These are phyloP conservation scores for Cryphonectria radicalis DNA, from an alignment of 2,329 filamentous ascomycete genomes.

Conservation along the genomic window DNA sequence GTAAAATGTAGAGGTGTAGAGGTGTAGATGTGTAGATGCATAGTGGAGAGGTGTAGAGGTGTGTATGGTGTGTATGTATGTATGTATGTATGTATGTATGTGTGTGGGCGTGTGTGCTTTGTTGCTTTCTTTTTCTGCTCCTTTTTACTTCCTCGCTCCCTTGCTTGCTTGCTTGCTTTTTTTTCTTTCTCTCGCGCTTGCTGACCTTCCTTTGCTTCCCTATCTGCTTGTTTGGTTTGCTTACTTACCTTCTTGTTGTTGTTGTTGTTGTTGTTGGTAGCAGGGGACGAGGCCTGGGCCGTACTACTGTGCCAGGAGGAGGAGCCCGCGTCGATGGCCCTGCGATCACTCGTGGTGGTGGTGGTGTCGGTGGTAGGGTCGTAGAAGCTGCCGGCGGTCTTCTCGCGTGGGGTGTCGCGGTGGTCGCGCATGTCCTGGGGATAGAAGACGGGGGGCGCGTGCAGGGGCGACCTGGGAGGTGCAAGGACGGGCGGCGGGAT, in stretches of 20 bases:
- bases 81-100: neutral
- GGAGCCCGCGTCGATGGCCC: constrained; percentile 48
- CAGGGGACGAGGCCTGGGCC: constrained; percentile 38
- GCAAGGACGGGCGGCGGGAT: constrained; percentile 28
- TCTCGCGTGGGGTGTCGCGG: constrained; percentile 42
- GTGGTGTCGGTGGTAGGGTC: constrained; percentile 57
- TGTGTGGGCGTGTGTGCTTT: neutral
- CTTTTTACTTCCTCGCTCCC: neutral
- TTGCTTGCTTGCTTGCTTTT: neutral
- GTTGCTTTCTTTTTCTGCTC: neutral
- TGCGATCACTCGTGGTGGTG: constrained; percentile 49
- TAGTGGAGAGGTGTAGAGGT: neutral
- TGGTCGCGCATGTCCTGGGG: constrained; percentile 36
- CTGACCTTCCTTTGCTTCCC: constrained; percentile 48
- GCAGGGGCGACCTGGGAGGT: constrained; percentile 49
- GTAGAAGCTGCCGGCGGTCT: constrained; percentile 53
- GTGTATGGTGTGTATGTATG: neutral
- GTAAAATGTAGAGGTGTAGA: neutral
- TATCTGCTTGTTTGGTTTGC: neutral
- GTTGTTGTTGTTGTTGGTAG: constrained; percentile 35
- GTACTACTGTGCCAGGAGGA: constrained; percentile 54
- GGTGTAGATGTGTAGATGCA: neutral
- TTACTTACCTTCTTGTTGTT: constrained; percentile 49
- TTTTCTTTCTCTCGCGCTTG: neutral
- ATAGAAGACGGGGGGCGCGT: constrained; percentile 49